Percentiles rank a stretch among this genome's conserved stretches.
Evolutionary conservation across 192 early-diverging fungal species (phyloP).

Genomic region (Coemansia erecta): DNA sequence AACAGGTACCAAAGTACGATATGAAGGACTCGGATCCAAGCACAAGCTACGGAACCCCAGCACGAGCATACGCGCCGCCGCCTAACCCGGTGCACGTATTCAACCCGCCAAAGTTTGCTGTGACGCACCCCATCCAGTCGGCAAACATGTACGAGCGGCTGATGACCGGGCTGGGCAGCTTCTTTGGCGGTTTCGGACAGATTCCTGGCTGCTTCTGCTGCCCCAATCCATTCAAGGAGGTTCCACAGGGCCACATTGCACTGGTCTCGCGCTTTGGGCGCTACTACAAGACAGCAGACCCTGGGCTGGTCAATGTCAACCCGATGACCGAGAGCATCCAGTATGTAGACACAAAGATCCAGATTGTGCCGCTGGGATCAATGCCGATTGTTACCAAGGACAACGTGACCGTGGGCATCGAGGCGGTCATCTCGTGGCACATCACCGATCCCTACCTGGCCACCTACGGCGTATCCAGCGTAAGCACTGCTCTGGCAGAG

Average conservation of each 20-base stretch:
- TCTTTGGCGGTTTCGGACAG: slow-evolving; percentile 45
- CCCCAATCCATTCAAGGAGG: slow-evolving; percentile 50
- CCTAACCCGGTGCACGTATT: background rate
- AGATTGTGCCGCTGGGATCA: slow-evolving; percentile 61
- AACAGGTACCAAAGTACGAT: slow-evolving; percentile 16
- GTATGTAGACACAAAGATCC: slow-evolving; percentile 62
- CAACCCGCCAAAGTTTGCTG: slow-evolving; percentile 25
- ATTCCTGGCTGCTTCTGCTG: slow-evolving; percentile 52
- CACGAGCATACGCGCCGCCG: background rate
- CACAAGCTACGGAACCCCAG: slow-evolving; percentile 22
- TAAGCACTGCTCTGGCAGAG: slow-evolving; percentile 78
- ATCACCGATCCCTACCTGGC: slow-evolving; percentile 77
- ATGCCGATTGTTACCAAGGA: slow-evolving; percentile 88
- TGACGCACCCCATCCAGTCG: slow-evolving; percentile 7
- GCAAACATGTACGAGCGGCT: slow-evolving; percentile 11
- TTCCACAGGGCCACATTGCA: slow-evolving; percentile 48
- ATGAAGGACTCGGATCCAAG: slow-evolving; percentile 4
- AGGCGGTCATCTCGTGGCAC: slow-evolving; percentile 87
- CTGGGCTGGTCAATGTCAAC: slow-evolving; percentile 57
- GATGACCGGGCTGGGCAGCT: slow-evolving; percentile 31
- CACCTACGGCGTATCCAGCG: slow-evolving; percentile 76
- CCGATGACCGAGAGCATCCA: slow-evolving; percentile 40
- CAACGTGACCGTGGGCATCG: slow-evolving; percentile 83
- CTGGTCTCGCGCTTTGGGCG: slow-evolving; percentile 51
- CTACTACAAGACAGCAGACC: slow-evolving; percentile 60